A percentile compares a stretch with the other conserved stretches of the same genome.
These are phyloP conservation scores for Orobanche coerulescens DNA, from an alignment of 257 asterid genomes.

Conservation along the genomic window DNA sequence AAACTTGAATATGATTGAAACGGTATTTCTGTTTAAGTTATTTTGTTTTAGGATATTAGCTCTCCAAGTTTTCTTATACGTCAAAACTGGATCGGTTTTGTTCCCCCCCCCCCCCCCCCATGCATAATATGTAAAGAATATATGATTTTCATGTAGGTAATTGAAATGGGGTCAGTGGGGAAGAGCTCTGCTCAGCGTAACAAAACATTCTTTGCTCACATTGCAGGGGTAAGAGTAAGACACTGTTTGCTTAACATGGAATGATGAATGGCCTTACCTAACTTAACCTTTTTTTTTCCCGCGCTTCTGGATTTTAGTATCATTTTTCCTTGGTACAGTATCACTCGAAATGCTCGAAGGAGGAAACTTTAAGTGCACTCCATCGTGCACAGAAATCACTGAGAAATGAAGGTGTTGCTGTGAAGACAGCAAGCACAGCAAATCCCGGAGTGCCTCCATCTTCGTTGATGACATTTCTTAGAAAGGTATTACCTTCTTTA, in stretches of 20 bases:
- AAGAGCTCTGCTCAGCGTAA: conserved; percentile 50
- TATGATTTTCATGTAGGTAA: conserved; percentile 44
- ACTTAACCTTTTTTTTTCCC: too few species aligned
- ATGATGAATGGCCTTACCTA: too few species aligned
- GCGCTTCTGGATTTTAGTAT: too few species aligned
- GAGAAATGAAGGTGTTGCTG: conserved; percentile 34
- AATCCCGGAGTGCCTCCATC: conserved; percentile 98
- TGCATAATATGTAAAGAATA: neutral
- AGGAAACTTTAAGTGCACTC: conserved; percentile 51
- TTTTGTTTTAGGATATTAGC: conserved; percentile 1
- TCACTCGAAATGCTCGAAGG: conserved; percentile 25
- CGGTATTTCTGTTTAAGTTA: conserved; percentile 40
- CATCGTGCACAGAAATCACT: conserved; percentile 64
- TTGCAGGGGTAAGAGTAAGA: conserved; percentile 75
- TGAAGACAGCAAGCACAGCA: conserved; percentile 58
- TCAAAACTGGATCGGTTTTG: neutral
- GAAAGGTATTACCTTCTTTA: too few species aligned
- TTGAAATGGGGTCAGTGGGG: conserved; percentile 98
- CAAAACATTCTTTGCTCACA: conserved; percentile 66
- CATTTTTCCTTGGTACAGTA: conserved; percentile 14
- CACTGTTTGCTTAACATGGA: conserved; percentile 15
- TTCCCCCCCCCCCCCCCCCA: neutral
- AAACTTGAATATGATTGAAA: conserved; percentile 54
- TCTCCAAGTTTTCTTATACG: too few species aligned
- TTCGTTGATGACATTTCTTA: conserved; percentile 79